Evolutionary conservation across 306 rosid genomes (phyloP).

Genomic region (Pyrus betulifolia): DNA sequence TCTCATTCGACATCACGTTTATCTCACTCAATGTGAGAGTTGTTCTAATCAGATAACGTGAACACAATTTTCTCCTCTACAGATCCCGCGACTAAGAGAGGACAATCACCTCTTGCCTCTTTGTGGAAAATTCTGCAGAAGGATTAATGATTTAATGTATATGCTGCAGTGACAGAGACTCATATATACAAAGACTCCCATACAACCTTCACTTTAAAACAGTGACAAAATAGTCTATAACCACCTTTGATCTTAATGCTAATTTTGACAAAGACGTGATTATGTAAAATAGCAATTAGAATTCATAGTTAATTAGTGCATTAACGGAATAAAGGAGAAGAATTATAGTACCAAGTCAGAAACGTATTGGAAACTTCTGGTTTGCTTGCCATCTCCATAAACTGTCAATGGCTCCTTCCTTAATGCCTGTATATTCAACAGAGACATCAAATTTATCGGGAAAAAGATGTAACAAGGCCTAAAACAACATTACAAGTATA

Average conservation of each 20-base stretch:
- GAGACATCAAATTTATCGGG: not conserved
- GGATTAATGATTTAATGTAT: no score
- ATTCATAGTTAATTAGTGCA: not conserved
- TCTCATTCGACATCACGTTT: not conserved
- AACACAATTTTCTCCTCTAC: no score
- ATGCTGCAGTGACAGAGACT: no score
- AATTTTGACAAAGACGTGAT: not conserved
- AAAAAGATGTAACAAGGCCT: not conserved
- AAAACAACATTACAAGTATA: not conserved
- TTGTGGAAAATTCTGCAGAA: no score
- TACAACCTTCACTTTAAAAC: not conserved
- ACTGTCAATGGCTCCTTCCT: conserved; percentile 95
- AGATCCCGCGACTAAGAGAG: no score
- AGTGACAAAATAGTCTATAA: no score
- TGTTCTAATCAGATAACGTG: rapidly evolving
- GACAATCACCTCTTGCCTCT: not conserved
- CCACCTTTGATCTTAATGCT: not conserved
- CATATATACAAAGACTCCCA: not conserved
- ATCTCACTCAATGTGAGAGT: not conserved
- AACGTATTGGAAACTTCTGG: conserved; percentile 91
- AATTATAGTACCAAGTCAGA: conserved; percentile 69
- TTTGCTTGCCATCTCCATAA: conserved; percentile 92
- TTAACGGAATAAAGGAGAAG: not conserved
- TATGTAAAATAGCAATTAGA: no score
- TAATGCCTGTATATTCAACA: conserved; percentile 42